Evolutionary conservation across 169 alveolate species (phyloP).

Genomic region (Amoebophrya sp.): DNA sequence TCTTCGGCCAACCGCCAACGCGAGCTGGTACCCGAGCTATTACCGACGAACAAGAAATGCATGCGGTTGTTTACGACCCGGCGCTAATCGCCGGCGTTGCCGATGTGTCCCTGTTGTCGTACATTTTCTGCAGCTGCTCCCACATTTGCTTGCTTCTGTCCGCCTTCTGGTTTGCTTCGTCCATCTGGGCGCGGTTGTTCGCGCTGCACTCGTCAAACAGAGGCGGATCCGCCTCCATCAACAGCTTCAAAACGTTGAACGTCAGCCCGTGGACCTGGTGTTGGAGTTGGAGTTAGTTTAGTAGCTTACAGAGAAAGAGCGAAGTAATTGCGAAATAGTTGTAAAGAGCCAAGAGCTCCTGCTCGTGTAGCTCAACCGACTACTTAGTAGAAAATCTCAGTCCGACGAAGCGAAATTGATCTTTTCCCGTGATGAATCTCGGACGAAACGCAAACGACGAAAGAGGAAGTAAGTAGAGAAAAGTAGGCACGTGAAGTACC

Average conservation of each 20-base stretch:
- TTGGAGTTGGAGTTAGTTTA: background rate
- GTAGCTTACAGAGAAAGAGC: background rate
- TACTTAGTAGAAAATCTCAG: background rate
- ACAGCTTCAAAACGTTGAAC: slow-evolving; percentile 42
- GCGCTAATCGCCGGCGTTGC: too few relatives aligned
- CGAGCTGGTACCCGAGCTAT: too few relatives aligned
- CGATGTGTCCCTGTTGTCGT: too few relatives aligned
- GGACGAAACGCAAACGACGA: background rate
- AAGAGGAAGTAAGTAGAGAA: background rate
- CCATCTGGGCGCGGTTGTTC: slow-evolving; percentile 34
- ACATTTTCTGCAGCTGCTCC: background rate
- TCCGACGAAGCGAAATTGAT: background rate
- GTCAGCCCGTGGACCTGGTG: slow-evolving; percentile 41
- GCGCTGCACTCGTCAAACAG: slow-evolving; percentile 43
- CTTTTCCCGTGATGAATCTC: too few relatives aligned
- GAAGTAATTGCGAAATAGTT: too few relatives aligned
- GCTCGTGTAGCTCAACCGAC: too few relatives aligned
- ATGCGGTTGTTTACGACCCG: too few relatives aligned
- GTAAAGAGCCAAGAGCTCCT: too few relatives aligned
- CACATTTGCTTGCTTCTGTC: background rate
- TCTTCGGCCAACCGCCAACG: too few relatives aligned
- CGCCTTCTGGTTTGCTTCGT: slow-evolving; percentile 22
- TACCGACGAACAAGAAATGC: too few relatives aligned
- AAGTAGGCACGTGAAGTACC: background rate
- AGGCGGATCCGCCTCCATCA: slow-evolving; percentile 45